Evolutionary conservation across 768 basidiomycete species (phyloP).

Genomic region (Boletus pseudopeckii): DNA sequence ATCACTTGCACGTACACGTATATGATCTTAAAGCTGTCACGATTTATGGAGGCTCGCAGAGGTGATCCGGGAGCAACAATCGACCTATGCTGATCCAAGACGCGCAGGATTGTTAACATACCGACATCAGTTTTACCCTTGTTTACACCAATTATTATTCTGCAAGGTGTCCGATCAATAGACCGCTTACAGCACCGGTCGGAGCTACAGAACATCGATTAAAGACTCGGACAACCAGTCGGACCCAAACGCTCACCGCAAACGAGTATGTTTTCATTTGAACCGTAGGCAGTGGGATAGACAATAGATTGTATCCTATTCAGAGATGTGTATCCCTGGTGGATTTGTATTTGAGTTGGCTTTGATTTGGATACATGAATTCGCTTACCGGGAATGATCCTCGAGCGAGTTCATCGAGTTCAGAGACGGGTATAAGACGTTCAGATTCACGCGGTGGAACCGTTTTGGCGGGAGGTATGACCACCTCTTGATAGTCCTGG

Average conservation of each 20-base stretch:
- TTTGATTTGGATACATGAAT: not conserved
- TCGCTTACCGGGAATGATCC: slow-evolving; percentile 79
- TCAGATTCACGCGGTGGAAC: slow-evolving; percentile 74
- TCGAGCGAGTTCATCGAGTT: slow-evolving; percentile 71
- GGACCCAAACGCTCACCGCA: slow-evolving; percentile 24
- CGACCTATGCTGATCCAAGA: slow-evolving; percentile 67
- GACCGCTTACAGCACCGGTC: slow-evolving; percentile 82
- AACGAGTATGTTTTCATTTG: slow-evolving; percentile 94
- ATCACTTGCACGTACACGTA: slow-evolving; percentile 66
- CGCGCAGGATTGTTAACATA: slow-evolving; percentile 87
- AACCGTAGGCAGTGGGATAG: slow-evolving; percentile 87
- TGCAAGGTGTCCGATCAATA: not conserved
- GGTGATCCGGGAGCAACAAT: slow-evolving; percentile 27
- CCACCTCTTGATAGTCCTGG: slow-evolving; percentile 86
- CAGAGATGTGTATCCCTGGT: slow-evolving; percentile 77
- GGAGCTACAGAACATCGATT: slow-evolving; percentile 57
- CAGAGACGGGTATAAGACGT: slow-evolving; percentile 62
- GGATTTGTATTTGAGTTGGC: not conserved
- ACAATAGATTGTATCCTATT: slow-evolving; percentile 97
- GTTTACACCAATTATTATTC: slow-evolving; percentile 3
- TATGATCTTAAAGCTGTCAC: slow-evolving; percentile 88
- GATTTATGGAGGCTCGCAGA: slow-evolving; percentile 52
- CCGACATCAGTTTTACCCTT: slow-evolving; percentile 99
- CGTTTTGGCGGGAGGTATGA: slow-evolving; percentile 77
- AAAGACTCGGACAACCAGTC: not conserved